phyloP scores from a whole-genome alignment of 768 basidiomycete genomes.

The Exidia glandulosa region DNA sequence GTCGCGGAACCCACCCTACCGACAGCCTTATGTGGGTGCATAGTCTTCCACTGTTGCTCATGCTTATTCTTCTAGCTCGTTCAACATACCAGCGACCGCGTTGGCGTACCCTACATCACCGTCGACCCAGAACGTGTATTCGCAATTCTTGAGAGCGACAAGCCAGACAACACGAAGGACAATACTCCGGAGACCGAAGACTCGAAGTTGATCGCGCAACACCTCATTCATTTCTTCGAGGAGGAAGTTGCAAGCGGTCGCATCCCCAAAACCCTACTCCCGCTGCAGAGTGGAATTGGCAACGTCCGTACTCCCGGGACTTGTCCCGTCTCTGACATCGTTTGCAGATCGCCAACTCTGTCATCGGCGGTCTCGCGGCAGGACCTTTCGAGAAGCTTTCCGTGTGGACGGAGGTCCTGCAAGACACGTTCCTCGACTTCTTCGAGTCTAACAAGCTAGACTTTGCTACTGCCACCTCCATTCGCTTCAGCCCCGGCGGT shows the following conservation, averaged over 20 bases:
- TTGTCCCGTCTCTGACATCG: neutral
- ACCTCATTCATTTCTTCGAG: slow-evolving; percentile 16
- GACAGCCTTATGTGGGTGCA: slow-evolving; percentile 13
- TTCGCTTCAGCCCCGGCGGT: slow-evolving; percentile 16
- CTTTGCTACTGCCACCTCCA: slow-evolving; percentile 25
- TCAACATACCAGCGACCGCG: slow-evolving; percentile 12
- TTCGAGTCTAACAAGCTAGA: slow-evolving; percentile 23
- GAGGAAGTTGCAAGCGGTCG: slow-evolving; percentile 15
- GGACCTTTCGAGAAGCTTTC: slow-evolving; percentile 12
- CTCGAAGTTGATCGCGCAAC: slow-evolving; percentile 10
- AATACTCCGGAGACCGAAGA: slow-evolving; percentile 14
- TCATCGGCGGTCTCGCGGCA: slow-evolving; percentile 12
- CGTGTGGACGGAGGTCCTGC: slow-evolving; percentile 17
- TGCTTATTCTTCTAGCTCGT: slow-evolving; percentile 1
- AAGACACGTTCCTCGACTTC: slow-evolving; percentile 15
- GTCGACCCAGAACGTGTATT: slow-evolving; percentile 17
- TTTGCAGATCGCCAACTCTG: slow-evolving; percentile 14
- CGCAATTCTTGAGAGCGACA: slow-evolving; percentile 14
- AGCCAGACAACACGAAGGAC: slow-evolving; percentile 14
- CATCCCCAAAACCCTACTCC: slow-evolving; percentile 13
- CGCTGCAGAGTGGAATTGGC: slow-evolving; percentile 18
- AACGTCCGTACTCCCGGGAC: slow-evolving; percentile 4
- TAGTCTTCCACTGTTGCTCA: no score
- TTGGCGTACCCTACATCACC: slow-evolving; percentile 12
- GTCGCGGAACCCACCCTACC: slow-evolving; percentile 14